A percentile compares a stretch with the other conserved stretches of the same genome.
phyloP scores from a whole-genome alignment of 108 stramenopile genomes.

The Fistulifera pelliculosa region DNA sequence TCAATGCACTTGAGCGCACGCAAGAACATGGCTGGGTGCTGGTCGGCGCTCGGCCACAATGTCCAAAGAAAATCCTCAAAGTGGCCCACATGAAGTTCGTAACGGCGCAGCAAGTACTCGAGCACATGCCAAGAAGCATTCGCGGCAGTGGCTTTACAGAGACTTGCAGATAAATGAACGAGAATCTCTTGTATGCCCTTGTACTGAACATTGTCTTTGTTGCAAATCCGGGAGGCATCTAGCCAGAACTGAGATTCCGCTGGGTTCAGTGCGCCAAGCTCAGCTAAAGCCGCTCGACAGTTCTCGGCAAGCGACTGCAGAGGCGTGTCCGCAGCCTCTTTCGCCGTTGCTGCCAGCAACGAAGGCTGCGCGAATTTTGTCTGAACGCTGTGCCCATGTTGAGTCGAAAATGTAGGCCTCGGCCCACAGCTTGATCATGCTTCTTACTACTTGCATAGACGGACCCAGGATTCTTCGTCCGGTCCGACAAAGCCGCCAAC shows the following conservation, averaged over 20 bases:
- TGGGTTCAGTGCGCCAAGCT: slow-evolving; percentile 16
- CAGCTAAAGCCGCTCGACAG: slow-evolving; percentile 31
- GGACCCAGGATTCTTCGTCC: slow-evolving; percentile 11
- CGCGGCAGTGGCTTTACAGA: background rate
- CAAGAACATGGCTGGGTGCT: slow-evolving; percentile 23
- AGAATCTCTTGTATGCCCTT: slow-evolving; percentile 10
- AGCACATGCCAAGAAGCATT: slow-evolving; percentile 37
- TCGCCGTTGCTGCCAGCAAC: slow-evolving; percentile 56
- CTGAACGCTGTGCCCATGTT: slow-evolving; percentile 38
- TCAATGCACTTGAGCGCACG: slow-evolving; percentile 45
- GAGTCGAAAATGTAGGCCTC: slow-evolving; percentile 42
- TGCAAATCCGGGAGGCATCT: slow-evolving; percentile 11
- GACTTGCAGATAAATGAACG: background rate
- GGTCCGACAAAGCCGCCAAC: slow-evolving; percentile 31
- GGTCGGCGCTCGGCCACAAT: slow-evolving; percentile 44
- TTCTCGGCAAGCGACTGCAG: slow-evolving; percentile 51
- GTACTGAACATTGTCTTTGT: slow-evolving; percentile 1
- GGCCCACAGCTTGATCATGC: slow-evolving; percentile 45
- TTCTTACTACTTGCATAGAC: slow-evolving; percentile 20
- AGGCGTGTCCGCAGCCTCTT: slow-evolving; percentile 50
- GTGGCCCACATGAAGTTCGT: slow-evolving; percentile 44
- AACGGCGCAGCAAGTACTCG: slow-evolving; percentile 64
- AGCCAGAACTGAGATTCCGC: background rate
- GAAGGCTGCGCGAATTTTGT: slow-evolving; percentile 27
- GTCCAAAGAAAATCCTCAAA: slow-evolving; percentile 28